Percentiles rank a stretch among this genome's conserved stretches.
These are phyloP conservation scores for Malassezia restricta DNA, from an alignment of 1,284 basidiomycete species.

Conservation along the genomic window DNA sequence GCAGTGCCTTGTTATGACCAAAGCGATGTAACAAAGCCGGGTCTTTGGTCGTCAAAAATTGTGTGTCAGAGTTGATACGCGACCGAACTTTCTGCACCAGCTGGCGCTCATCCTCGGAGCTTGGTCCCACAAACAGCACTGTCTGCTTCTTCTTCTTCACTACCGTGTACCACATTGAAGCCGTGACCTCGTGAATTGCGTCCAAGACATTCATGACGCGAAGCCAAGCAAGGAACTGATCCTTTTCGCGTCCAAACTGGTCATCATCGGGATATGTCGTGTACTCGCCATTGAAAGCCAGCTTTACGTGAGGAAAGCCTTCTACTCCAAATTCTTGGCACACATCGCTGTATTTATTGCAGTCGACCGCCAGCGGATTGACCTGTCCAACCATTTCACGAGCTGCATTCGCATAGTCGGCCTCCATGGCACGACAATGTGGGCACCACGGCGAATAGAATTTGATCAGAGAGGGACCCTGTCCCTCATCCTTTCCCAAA, in stretches of 20 bases:
- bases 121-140: not conserved
- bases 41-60: slow-evolving; percentile 17
- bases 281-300: slow-evolving; percentile 28
- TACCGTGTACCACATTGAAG: not conserved
- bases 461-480: slow-evolving; percentile 39
- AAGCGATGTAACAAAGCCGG: slow-evolving; percentile 24
- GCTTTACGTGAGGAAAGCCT: slow-evolving; percentile 31
- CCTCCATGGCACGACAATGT: slow-evolving; percentile 41
- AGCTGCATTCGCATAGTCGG: slow-evolving; percentile 26
- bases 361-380: slow-evolving; percentile 40
- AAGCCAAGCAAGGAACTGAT: slow-evolving; percentile 36
- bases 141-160: not conserved
- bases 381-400: slow-evolving; percentile 27
- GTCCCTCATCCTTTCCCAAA: slow-evolving; percentile 25
- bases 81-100: not conserved
- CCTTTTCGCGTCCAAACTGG: slow-evolving; percentile 24
- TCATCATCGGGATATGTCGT: slow-evolving; percentile 20
- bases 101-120: not conserved
- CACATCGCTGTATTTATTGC: slow-evolving; percentile 24
- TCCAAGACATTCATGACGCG: slow-evolving; percentile 24
- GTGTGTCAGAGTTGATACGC: not conserved
- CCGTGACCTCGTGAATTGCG: slow-evolving; percentile 19
- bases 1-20: slow-evolving; percentile 15
- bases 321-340: slow-evolving; percentile 25
- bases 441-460: slow-evolving; percentile 45